A percentile compares a stretch with the other conserved stretches of the same genome.
Conservation (phyloP, 2,329 filamentous ascomycete species). For the Blastomyces silverae region DNA sequence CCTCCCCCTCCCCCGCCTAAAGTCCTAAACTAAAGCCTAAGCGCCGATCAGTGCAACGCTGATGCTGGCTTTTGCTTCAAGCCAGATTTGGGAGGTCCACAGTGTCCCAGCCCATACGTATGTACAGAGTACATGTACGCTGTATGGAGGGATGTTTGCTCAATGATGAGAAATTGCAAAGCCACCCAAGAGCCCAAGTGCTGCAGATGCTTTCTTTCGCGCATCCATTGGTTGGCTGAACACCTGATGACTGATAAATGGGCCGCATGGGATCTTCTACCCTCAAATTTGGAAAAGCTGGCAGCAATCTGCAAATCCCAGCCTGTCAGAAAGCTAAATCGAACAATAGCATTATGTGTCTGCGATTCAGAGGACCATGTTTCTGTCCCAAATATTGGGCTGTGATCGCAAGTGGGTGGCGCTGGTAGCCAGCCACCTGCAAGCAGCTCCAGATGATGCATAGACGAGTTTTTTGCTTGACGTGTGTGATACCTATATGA, state of each 20-base stretch:
- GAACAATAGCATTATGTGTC: background rate
- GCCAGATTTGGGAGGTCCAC: background rate
- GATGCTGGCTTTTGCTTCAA: background rate
- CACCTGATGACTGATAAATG: constrained; percentile 8
- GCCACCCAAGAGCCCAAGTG: background rate
- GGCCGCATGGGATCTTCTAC: constrained; percentile 5
- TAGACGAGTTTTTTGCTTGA: background rate
- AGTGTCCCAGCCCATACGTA: background rate
- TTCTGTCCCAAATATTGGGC: background rate
- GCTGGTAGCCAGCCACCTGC: background rate
- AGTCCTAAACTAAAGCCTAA: background rate
- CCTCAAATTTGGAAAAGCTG: background rate
- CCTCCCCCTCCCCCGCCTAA: too few species aligned
- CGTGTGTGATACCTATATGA: background rate
- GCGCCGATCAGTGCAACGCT: background rate
- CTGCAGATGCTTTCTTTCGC: background rate
- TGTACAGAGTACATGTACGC: too few species aligned
- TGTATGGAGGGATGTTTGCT: background rate
- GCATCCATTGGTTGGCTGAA: background rate
- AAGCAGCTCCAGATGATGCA: background rate
- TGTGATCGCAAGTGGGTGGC: background rate
- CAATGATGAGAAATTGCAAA: constrained; percentile 5
- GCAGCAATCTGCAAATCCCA: background rate
- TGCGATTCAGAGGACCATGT: background rate
- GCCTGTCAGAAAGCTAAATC: background rate